Evolutionary conservation across 1,284 basidiomycete species (phyloP), one percentile per base, ranked within the genome.

Genomic region (Apiotrichum montevideense): DNA sequence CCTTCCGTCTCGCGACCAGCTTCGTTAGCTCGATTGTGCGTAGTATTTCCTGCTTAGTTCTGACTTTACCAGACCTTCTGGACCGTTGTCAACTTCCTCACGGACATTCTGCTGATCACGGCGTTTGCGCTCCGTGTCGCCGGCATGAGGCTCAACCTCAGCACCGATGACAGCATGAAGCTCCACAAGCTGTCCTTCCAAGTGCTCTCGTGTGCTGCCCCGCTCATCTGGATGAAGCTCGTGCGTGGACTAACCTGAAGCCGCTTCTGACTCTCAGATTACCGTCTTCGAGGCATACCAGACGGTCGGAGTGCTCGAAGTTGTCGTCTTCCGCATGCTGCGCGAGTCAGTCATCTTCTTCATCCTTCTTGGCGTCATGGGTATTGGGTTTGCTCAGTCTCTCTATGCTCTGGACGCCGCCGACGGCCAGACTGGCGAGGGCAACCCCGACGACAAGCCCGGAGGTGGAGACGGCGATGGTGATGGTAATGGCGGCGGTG

Each of bases 291-390:
- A 75, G 55, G 74, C 88, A 2, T 88, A 83, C 75, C 88, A 92
- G 84, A 66, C 73, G 6, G 72, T 78, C 21, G 77, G 77, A 34
- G 73, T 73, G 1, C 65, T 75, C 35, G 75, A 79, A 63, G 76
- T 80, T 35, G 77, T 79, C 37, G 71, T 77, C 11, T 74, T 76
- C 59, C 60, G 77, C 34, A 96, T 96, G 93, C 78, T 96, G 61
- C 85, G 88, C 70, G 93, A 97, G 74, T 92, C 89, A 8, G 85
- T 88, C 3, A 91, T 95, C 56, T 98, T 97, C 80, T 93, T 95
- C 68, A 78, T 79, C 83, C 84, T 72, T 87, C 79, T 94, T 6
- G 88, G 85, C 5, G 81, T 96, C 40, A 81, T 95, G 55, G 87
- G 84, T 7, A 73, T 90, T 41, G 93, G 93, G 1, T 96, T 96